Base-by-base conservation (phyloP, 2,329 filamentous ascomycete species). In the Pseudogymnoascus sp. region DNA sequence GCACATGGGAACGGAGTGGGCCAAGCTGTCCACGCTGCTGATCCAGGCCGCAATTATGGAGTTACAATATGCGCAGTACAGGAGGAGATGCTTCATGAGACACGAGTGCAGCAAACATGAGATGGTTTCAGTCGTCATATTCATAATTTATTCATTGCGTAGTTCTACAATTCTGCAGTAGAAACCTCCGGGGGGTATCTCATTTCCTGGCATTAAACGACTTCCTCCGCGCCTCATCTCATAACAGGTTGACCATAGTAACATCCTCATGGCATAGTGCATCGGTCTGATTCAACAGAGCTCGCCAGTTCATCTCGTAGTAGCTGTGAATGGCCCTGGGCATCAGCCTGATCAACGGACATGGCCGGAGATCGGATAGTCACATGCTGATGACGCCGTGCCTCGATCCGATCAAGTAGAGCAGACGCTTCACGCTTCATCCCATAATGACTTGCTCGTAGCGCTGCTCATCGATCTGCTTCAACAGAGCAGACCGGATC, bases 391-490 rank as follows among this genome's bases (percentile, higher is more conserved):
- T 44, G 19, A 19, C 19, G 40, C 40, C 19, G 10, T 23, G 11
- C 19, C 23, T 44, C 40, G 19, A 23, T 23, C 19, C 1, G 5
- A 13, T 21, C 19, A 13, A 44, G 7, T 11, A 46, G 13, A 11
- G 13, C 10, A 7, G 15, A 44, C 44, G n/a, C 26, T 29, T 29
- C 26, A 29, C 26, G 6, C 26, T 29, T 29, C 65, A 65, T 31
- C 72, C 73, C 44, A 72, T 35, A 53, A 74, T 62, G 17, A 74
- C 68, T 53, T 70, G 67, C n/a, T 73, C 67, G 64, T 72, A 74
- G 50, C 67, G 64, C 19, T 63, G 37, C n/a, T 40, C 59, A 50
- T 70, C 65, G 21, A 75, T 66, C 53, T 72, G 71, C 9, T 64
- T 65, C 61, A 72, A 72, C 11, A 75, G 63, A 17, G 68, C 70